Conservation (phyloP, 2,329 filamentous ascomycete genomes). For the Pseudogymnoascus sp. region DNA sequence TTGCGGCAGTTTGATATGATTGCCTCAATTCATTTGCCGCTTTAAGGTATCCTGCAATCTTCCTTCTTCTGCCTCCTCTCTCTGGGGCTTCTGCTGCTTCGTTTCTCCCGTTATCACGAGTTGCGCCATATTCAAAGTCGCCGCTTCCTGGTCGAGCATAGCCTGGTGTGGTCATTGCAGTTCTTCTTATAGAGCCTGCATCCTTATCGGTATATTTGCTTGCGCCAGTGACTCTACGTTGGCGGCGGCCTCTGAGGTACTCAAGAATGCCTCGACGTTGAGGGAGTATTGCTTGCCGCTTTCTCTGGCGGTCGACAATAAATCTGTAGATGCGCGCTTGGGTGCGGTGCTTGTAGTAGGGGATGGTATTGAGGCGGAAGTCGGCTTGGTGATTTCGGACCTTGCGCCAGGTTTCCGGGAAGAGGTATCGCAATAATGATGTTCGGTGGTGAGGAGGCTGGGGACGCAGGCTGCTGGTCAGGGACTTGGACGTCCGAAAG, state of each 20-base stretch:
- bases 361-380: conserved; percentile 69
- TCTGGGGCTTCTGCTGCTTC: conserved; percentile 35
- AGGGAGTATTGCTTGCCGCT: conserved; percentile 42
- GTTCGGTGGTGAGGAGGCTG: conserved; percentile 37
- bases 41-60: conserved; percentile 65
- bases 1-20: conserved; percentile 51
- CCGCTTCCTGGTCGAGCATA: conserved; percentile 17
- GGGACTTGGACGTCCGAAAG: conserved; percentile 10
- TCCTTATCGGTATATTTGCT: conserved; percentile 17
- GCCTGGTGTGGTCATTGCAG: conserved; percentile 27
- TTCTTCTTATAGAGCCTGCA: conserved; percentile 23
- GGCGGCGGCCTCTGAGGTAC: conserved; percentile 32
- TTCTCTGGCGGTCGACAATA: conserved; percentile 57
- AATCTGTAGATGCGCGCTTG: conserved; percentile 73
- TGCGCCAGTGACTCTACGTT: conserved; percentile 13
- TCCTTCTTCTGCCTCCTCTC: conserved; percentile 67
- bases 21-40: conserved; percentile 66
- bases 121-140: conserved; percentile 14
- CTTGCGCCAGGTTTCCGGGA: conserved; percentile 55
- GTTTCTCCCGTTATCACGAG: conserved; percentile 20
- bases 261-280: conserved; percentile 40
- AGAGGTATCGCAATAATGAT: conserved; percentile 57
- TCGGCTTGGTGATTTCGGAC: conserved; percentile 59
- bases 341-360: conserved; percentile 59
- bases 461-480: neutral